Conservation (phyloP, 1,284 basidiomycete species). For the Irpex rosettiformis region DNA sequence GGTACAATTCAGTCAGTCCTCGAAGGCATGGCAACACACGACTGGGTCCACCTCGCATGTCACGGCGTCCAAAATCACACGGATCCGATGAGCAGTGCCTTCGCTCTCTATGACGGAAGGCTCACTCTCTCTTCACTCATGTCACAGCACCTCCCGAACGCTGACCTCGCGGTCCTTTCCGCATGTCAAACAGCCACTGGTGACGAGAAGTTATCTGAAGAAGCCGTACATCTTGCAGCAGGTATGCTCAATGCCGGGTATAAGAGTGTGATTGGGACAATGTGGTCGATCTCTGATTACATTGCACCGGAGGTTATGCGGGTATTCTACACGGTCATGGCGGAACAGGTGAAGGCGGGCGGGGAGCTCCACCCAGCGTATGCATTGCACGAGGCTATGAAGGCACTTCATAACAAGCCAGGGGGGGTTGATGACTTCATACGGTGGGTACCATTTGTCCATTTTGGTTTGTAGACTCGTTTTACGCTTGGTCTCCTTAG, state of each 20-base stretch:
- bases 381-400: not conserved
- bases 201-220: not conserved
- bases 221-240: not conserved
- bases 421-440: not conserved
- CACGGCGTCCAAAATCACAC: conserved; percentile 16
- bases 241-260: not conserved
- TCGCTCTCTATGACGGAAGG: conserved; percentile 15
- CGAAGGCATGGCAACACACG: conserved; percentile 7
- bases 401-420: not conserved
- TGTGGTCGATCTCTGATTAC: not conserved
- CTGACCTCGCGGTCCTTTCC: not conserved
- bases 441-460: not conserved
- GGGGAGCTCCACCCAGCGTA: not conserved
- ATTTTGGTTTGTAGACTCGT: not conserved
- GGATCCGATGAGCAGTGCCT: conserved; percentile 13
- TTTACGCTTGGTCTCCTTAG: too few relatives aligned
- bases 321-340: not conserved
- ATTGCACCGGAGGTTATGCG: not conserved
- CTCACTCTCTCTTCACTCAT: conserved; percentile 16
- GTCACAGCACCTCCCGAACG: not conserved
- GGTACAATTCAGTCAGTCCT: conserved; percentile 7
- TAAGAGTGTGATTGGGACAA: not conserved
- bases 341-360: not conserved
- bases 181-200: not conserved
- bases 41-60: conserved; percentile 21